phyloP scores from a whole-genome alignment of 139 green algal genomes.

The Monoraphidium neglectum region DNA sequence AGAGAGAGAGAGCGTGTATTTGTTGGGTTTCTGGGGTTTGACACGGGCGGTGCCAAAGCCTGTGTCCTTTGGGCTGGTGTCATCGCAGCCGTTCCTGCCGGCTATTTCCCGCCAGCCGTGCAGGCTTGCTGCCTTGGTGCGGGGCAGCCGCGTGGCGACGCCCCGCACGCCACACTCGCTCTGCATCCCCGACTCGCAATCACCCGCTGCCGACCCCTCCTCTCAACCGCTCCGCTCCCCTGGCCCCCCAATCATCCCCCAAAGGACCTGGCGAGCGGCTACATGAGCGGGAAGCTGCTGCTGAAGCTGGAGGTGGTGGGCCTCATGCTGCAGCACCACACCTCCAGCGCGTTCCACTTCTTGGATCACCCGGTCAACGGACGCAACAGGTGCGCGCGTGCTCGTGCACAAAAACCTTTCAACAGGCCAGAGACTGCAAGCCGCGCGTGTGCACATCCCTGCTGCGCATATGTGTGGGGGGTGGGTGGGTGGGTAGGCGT shows the following conservation, averaged over 20 bases:
- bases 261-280: slow-evolving; percentile 87
- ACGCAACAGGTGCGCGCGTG: slow-evolving; percentile 72
- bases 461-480: not conserved
- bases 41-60: too few species aligned
- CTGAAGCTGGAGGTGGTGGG: slow-evolving; percentile 91
- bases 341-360: slow-evolving; percentile 83
- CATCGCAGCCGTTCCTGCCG: too few species aligned
- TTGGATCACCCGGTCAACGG: slow-evolving; percentile 79
- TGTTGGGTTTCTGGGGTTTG: too few species aligned
- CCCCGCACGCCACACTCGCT: not conserved
- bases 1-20: too few species aligned
- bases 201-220: not conserved
- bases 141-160: too few species aligned
- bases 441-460: not conserved
- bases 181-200: not conserved
- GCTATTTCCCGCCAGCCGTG: too few species aligned
- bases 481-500: not conserved
- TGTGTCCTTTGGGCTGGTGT: too few species aligned
- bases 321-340: slow-evolving; percentile 89
- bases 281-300: slow-evolving; percentile 98
- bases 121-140: too few species aligned
- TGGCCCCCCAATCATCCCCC: not conserved
- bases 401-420: too few species aligned
- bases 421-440: too few species aligned
- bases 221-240: not conserved